These are phyloP conservation scores for Pleurotus pulmonarius DNA, from an alignment of 768 basidiomycete species.

Conservation along the genomic window DNA sequence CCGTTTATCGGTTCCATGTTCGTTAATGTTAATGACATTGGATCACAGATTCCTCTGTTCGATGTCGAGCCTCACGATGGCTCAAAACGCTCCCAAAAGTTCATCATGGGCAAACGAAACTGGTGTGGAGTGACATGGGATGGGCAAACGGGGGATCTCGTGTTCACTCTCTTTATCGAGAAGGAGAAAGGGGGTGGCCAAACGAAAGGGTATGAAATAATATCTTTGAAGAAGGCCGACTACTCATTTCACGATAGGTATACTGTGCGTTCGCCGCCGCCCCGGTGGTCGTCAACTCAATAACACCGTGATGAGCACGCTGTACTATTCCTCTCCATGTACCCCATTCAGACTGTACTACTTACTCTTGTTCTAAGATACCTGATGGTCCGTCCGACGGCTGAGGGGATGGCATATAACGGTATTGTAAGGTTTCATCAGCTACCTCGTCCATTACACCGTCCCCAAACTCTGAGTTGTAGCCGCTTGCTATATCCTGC, in stretches of 20 bases:
- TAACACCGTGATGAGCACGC: not conserved
- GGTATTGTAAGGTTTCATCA: conserved; percentile 2
- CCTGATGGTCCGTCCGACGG: conserved; percentile 1
- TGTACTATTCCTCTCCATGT: too few relatives aligned
- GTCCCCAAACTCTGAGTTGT: conserved; percentile 48
- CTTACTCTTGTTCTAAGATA: not conserved
- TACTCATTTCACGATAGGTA: conserved; percentile 30
- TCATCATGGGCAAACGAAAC: conserved; percentile 86
- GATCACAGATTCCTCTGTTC: conserved; percentile 69
- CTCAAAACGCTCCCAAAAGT: conserved; percentile 66
- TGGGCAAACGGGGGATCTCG: conserved; percentile 52
- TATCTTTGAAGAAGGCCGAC: conserved; percentile 4
- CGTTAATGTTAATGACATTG: not conserved
- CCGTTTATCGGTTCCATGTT: not conserved
- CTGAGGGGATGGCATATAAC: not conserved
- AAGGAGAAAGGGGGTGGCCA: conserved; percentile 76
- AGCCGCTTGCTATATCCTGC: conserved; percentile 47
- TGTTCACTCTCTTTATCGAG: conserved; percentile 86
- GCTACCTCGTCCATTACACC: conserved; percentile 16
- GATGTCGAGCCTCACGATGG: conserved; percentile 68
- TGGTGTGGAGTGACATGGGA: conserved; percentile 77
- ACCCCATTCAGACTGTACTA: too few relatives aligned
- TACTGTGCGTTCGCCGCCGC: conserved; percentile 37
- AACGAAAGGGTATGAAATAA: conserved; percentile 61
- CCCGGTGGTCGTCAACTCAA: conserved; percentile 12